These are phyloP conservation scores for Apiospora kogelbergensis DNA, from an alignment of 2,329 filamentous ascomycete genomes.

Conservation along the genomic window DNA sequence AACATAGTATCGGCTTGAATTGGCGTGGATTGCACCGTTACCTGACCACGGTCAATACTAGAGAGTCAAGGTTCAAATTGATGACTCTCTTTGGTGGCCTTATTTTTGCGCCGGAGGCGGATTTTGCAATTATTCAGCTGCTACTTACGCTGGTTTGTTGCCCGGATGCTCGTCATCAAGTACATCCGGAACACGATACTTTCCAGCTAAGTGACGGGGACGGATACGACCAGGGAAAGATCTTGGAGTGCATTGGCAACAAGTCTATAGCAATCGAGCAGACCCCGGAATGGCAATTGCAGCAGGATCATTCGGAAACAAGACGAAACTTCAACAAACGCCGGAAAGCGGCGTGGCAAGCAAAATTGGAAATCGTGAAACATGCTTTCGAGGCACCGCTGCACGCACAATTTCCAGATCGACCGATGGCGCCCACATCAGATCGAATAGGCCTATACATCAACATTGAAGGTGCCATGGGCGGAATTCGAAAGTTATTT, in stretches of 20 bases:
- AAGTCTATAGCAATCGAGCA: neutral
- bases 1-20: constrained; percentile 16
- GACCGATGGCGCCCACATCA: neutral
- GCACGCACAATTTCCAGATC: neutral
- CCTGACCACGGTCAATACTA: constrained; percentile 14
- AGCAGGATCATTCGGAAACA: neutral
- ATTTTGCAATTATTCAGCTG: constrained; percentile 25
- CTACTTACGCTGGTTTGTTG: constrained; percentile 31
- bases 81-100: constrained; percentile 30
- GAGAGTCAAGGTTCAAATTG: constrained; percentile 24
- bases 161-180: constrained; percentile 15
- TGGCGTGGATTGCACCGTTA: constrained; percentile 24
- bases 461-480: neutral
- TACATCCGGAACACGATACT: constrained; percentile 7
- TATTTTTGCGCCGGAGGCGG: constrained; percentile 21
- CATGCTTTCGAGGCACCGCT: neutral
- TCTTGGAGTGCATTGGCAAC: neutral
- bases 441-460: neutral
- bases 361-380: neutral
- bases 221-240: constrained; percentile 6
- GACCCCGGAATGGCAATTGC: neutral
- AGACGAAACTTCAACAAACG: neutral
- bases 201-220: constrained; percentile 17
- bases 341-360: neutral
- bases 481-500: neutral